A percentile compares a stretch with the other conserved stretches of the same genome.
These are phyloP conservation scores for Didymella segeticola DNA, from an alignment of 2,329 filamentous ascomycete genomes.

Conservation along the genomic window DNA sequence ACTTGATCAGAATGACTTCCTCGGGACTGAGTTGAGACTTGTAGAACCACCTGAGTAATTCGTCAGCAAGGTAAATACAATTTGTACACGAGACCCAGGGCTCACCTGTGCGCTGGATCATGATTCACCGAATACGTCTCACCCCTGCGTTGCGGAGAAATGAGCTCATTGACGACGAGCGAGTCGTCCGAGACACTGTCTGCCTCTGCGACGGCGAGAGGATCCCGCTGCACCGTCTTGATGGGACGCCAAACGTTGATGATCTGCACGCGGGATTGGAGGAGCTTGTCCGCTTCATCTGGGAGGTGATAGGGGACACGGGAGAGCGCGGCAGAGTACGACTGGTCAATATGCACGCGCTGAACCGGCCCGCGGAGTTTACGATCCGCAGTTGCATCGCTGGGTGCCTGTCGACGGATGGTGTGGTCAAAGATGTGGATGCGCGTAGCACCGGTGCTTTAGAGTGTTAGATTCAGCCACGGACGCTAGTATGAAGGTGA, in stretches of 20 bases:
- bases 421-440: constrained; percentile 70
- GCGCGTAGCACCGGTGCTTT: constrained; percentile 62
- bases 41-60: constrained; percentile 46
- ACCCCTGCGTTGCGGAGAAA: constrained; percentile 39
- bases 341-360: constrained; percentile 66
- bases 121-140: constrained; percentile 40
- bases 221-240: constrained; percentile 41
- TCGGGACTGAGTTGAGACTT: constrained; percentile 37
- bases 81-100: no score
- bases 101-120: constrained; percentile 35
- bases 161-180: constrained; percentile 36
- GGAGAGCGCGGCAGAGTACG: constrained; percentile 48
- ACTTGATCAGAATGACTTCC: constrained; percentile 45
- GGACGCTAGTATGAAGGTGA: no score
- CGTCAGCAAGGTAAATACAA: no score
- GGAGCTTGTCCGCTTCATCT: constrained; percentile 39
- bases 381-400: constrained; percentile 27
- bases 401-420: constrained; percentile 56
- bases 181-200: constrained; percentile 36
- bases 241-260: constrained; percentile 49
- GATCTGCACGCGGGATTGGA: constrained; percentile 40
- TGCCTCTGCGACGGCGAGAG: constrained; percentile 42
- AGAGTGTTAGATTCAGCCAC: not conserved
- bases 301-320: constrained; percentile 42
- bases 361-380: constrained; percentile 55